A percentile compares a stretch with the other conserved stretches of the same genome.
phyloP scores from a whole-genome alignment of 1,139 yeast species.

The Hyphopichia buzzinii region DNA sequence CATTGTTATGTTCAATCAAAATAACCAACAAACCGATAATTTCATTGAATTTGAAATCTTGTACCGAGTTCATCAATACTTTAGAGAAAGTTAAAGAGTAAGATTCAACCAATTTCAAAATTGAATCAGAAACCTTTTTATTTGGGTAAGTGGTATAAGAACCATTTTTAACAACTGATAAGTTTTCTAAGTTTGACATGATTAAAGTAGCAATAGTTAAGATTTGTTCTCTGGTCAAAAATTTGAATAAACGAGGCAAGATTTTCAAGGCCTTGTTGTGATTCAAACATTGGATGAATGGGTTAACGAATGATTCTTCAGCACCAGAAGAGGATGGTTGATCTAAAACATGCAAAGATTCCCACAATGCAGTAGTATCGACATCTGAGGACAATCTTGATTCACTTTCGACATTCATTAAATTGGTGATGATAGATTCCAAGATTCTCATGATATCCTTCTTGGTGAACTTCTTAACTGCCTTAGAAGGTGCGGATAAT shows the following conservation, averaged over 20 bases:
- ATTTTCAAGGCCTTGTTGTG: slow-evolving; percentile 88
- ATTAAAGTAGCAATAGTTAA: slow-evolving; percentile 75
- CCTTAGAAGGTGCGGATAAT: slow-evolving; percentile 26
- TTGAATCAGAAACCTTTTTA: slow-evolving; percentile 51
- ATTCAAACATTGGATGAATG: slow-evolving; percentile 80
- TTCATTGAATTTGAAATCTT: slow-evolving; percentile 79
- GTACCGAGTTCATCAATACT: slow-evolving; percentile 78
- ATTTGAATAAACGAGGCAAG: slow-evolving; percentile 84
- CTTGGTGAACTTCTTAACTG: slow-evolving; percentile 35
- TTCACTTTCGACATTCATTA: slow-evolving; percentile 78
- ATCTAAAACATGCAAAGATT: slow-evolving; percentile 66
- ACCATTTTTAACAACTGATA: slow-evolving; percentile 76
- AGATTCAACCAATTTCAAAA: slow-evolving; percentile 67
- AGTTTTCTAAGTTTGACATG: slow-evolving; percentile 77
- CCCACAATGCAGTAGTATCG: slow-evolving; percentile 69
- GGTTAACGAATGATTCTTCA: slow-evolving; percentile 54
- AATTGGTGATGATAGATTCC: slow-evolving; percentile 76
- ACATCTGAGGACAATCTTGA: slow-evolving; percentile 65
- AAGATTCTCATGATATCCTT: slow-evolving; percentile 53
- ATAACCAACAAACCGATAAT: slow-evolving; percentile 79
- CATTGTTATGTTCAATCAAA: slow-evolving; percentile 68
- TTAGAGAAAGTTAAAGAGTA: slow-evolving; percentile 84
- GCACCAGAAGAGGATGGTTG: slow-evolving; percentile 46
- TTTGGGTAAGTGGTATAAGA: slow-evolving; percentile 67
- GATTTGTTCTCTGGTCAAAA: slow-evolving; percentile 74